Conservation (phyloP, 2,329 filamentous ascomycete genomes). For the Botrytis tulipae region DNA sequence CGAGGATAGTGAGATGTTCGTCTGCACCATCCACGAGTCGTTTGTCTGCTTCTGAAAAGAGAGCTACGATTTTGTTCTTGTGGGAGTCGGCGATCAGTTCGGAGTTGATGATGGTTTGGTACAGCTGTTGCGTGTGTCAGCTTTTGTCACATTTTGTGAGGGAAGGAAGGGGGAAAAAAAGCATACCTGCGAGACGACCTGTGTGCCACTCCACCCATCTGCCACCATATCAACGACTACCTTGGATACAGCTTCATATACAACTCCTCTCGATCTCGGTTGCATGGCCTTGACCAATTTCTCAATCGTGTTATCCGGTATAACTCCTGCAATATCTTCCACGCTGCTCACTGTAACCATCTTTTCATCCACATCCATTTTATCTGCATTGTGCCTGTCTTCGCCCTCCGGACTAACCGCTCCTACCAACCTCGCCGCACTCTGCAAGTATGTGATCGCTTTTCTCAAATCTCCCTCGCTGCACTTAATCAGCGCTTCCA, state of each 20-base stretch:
- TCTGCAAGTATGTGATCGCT: slow-evolving; percentile 94
- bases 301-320: slow-evolving; percentile 73
- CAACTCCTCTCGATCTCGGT: slow-evolving; percentile 60
- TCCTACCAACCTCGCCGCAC: slow-evolving; percentile 83
- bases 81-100: slow-evolving; percentile 79
- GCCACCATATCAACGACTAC: slow-evolving; percentile 89
- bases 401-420: slow-evolving; percentile 51
- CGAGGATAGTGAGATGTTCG: slow-evolving; percentile 87
- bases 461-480: slow-evolving; percentile 94
- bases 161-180: background rate
- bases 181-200: slow-evolving; percentile 76
- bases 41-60: slow-evolving; percentile 95
- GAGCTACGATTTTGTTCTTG: slow-evolving; percentile 84
- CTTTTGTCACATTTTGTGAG: background rate
- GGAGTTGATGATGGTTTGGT: slow-evolving; percentile 78
- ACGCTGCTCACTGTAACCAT: slow-evolving; percentile 75
- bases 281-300: slow-evolving; percentile 72
- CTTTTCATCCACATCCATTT: slow-evolving; percentile 51
- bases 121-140: slow-evolving; percentile 55
- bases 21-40: slow-evolving; percentile 90
- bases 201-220: slow-evolving; percentile 93
- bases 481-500: slow-evolving; percentile 80
- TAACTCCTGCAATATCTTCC: slow-evolving; percentile 94
- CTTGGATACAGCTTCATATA: slow-evolving; percentile 72
- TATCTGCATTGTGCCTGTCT: slow-evolving; percentile 44